phyloP scores from a whole-genome alignment of 2,329 filamentous ascomycete species.

The Helotiales sp. region DNA sequence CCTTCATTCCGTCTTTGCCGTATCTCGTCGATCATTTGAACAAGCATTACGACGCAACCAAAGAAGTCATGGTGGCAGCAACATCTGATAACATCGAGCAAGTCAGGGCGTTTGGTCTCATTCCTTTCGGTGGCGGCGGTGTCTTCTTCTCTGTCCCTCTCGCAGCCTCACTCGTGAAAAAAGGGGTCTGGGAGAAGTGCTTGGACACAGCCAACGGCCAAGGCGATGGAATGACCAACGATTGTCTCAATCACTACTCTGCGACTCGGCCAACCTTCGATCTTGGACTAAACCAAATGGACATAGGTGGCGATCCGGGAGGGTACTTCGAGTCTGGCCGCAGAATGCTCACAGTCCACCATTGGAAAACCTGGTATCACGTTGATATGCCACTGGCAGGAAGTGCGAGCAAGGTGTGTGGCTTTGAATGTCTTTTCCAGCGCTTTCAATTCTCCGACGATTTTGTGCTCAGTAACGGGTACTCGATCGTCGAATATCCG shows the following conservation, averaged over 20 bases:
- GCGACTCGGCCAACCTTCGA: constrained; percentile 25
- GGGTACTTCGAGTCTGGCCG: constrained; percentile 31
- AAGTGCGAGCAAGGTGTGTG: constrained; percentile 23
- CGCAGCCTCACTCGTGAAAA: constrained; percentile 14
- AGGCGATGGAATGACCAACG: constrained; percentile 28
- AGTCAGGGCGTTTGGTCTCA: constrained; percentile 23
- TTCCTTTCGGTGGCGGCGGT: constrained; percentile 31
- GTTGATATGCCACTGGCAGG: constrained; percentile 20
- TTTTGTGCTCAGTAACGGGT: constrained; percentile 46
- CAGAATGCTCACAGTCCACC: constrained; percentile 27
- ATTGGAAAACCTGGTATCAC: constrained; percentile 29
- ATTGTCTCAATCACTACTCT: constrained; percentile 24
- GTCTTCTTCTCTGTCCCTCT: constrained; percentile 31
- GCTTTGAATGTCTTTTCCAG: constrained; percentile 39
- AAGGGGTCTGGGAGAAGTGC: constrained; percentile 20
- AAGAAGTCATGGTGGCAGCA: constrained; percentile 22
- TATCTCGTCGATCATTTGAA: constrained; percentile 24
- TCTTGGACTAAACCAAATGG: constrained; percentile 29
- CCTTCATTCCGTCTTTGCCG: constrained; percentile 30
- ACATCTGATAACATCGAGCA: constrained; percentile 26
- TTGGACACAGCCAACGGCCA: constrained; percentile 16
- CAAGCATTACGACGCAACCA: constrained; percentile 18
- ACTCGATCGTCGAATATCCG: constrained; percentile 30
- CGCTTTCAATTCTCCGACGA: constrained; percentile 43
- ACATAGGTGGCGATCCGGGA: constrained; percentile 23